Percentiles rank a stretch among this genome's conserved stretches.
Conservation (phyloP, 495 filamentous ascomycete genomes). For the Patellaria atrata region DNA sequence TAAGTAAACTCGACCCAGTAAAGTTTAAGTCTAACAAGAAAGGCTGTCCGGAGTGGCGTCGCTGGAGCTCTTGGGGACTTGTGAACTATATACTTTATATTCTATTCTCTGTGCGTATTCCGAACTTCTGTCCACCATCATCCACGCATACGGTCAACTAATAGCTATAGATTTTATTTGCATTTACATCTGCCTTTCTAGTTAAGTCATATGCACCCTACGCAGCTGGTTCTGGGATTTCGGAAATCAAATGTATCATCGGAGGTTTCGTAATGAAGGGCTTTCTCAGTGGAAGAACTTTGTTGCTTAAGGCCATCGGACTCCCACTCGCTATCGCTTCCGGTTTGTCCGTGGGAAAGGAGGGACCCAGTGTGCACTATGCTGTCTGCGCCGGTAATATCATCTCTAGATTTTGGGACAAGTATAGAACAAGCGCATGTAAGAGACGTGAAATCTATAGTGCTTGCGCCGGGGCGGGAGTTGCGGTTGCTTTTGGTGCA, state of each 20-base stretch:
- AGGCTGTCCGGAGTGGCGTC: slow-evolving; percentile 83
- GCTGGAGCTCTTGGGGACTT: slow-evolving; percentile 65
- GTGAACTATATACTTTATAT: slow-evolving; percentile 85
- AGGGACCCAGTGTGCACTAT: slow-evolving; percentile 95
- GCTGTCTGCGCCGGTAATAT: slow-evolving; percentile 97
- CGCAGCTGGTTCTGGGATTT: slow-evolving; percentile 92
- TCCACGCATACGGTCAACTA: no score
- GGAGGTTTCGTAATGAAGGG: slow-evolving; percentile 99
- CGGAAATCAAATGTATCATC: slow-evolving; percentile 99
- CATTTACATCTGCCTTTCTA: slow-evolving; percentile 64
- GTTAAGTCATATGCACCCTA: slow-evolving; percentile 94
- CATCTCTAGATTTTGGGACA: slow-evolving; percentile 81
- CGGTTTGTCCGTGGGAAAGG: slow-evolving; percentile 89
- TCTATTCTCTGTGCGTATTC: slow-evolving; percentile 55
- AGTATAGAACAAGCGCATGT: slow-evolving; percentile 83
- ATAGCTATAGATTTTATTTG: slow-evolving; percentile 52
- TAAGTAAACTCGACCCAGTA: slow-evolving; percentile 23
- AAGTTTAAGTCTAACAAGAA: slow-evolving; percentile 16
- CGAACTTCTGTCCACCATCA: background rate
- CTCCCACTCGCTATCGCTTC: slow-evolving; percentile 88
- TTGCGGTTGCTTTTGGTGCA: slow-evolving; percentile 92
- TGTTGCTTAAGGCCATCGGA: slow-evolving; percentile 86
- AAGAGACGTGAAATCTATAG: slow-evolving; percentile 93
- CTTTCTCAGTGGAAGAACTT: slow-evolving; percentile 82
- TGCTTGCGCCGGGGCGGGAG: slow-evolving; percentile 86